Conservation (phyloP, 1,284 basidiomycete genomes). For the Cutaneotrichosporon sp. region DNA sequence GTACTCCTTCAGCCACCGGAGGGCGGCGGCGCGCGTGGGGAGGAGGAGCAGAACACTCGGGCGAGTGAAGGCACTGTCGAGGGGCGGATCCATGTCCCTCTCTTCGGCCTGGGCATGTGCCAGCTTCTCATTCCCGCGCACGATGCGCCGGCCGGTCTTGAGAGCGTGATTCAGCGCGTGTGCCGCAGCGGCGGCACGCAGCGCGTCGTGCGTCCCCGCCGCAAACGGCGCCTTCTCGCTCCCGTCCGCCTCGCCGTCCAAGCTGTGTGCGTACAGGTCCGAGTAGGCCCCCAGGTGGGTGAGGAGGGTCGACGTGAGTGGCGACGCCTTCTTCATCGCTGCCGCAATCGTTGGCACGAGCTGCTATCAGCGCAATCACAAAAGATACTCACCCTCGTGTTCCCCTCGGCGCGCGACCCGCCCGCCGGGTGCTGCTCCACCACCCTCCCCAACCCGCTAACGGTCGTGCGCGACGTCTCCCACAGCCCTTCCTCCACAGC, state of each 20-base stretch:
- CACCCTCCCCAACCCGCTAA: slow-evolving; percentile 59
- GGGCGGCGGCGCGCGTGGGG: slow-evolving; percentile 87
- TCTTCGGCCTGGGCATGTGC: slow-evolving; percentile 59
- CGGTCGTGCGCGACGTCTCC: slow-evolving; percentile 26
- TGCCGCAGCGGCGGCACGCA: slow-evolving; percentile 68
- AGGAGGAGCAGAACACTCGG: slow-evolving; percentile 89
- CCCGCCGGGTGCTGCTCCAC: slow-evolving; percentile 60
- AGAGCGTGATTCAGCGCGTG: slow-evolving; percentile 82
- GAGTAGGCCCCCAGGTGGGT: slow-evolving; percentile 59
- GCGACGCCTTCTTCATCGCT: slow-evolving; percentile 37
- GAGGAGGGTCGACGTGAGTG: slow-evolving; percentile 64
- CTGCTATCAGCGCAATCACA: slow-evolving; percentile 49
- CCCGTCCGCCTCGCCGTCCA: slow-evolving; percentile 56
- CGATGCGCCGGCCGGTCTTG: slow-evolving; percentile 88
- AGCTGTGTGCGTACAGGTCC: slow-evolving; percentile 71
- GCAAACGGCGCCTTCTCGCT: slow-evolving; percentile 34
- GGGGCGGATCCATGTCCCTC: slow-evolving; percentile 63
- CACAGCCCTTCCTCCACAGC: slow-evolving; percentile 40
- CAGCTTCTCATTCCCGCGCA: slow-evolving; percentile 92
- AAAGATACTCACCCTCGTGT: slow-evolving; percentile 40
- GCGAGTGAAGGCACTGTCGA: slow-evolving; percentile 97
- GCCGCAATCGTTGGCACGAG: slow-evolving; percentile 60
- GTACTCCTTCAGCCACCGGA: slow-evolving; percentile 70
- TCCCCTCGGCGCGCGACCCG: slow-evolving; percentile 32
- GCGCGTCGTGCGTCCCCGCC: slow-evolving; percentile 47